Evolutionary conservation across 495 filamentous ascomycete genomes (phyloP).

Genomic region (Penicillium chermesinum): DNA sequence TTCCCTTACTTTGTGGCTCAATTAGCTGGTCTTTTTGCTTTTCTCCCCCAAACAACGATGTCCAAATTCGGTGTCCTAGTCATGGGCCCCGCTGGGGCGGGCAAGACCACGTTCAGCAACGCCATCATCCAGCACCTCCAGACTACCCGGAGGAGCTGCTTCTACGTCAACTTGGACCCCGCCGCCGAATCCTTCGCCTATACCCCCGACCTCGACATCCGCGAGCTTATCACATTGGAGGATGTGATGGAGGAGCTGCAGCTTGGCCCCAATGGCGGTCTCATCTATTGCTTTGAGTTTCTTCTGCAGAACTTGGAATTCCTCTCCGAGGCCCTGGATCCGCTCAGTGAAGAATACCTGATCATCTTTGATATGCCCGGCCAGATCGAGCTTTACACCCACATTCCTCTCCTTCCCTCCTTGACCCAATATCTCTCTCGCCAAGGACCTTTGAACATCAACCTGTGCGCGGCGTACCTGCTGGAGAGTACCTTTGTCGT

Average conservation of each 20-base stretch:
- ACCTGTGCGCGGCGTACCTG: constrained; percentile 90
- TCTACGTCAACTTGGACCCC: constrained; percentile 97
- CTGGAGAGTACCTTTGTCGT: constrained; percentile 93
- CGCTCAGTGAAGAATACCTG: constrained; percentile 86
- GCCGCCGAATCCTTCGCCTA: constrained; percentile 91
- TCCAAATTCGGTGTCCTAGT: constrained; percentile 92
- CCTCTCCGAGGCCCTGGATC: constrained; percentile 78
- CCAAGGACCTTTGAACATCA: constrained; percentile 76
- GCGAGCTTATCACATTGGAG: constrained; percentile 88
- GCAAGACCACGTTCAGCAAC: constrained; percentile 94
- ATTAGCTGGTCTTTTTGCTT: not conserved
- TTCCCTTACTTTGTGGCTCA: not conserved
- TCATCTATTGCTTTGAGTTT: constrained; percentile 96
- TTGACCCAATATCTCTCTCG: constrained; percentile 76
- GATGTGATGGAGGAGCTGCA: constrained; percentile 98
- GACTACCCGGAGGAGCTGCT: constrained; percentile 80
- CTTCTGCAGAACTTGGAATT: constrained; percentile 96
- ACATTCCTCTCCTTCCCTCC: constrained; percentile 86
- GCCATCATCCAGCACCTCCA: constrained; percentile 88
- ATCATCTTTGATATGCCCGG: constrained; percentile 98
- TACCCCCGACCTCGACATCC: constrained; percentile 92
- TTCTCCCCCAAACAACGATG: constrained; percentile 46
- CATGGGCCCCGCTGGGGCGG: constrained; percentile 86
- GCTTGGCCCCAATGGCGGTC: constrained; percentile 88
- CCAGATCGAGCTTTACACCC: constrained; percentile 98